Percentiles rank a stretch among this genome's conserved stretches.
Conservation (phyloP, 371 early-diverging fungal species). For the Mortierella sp. region DNA sequence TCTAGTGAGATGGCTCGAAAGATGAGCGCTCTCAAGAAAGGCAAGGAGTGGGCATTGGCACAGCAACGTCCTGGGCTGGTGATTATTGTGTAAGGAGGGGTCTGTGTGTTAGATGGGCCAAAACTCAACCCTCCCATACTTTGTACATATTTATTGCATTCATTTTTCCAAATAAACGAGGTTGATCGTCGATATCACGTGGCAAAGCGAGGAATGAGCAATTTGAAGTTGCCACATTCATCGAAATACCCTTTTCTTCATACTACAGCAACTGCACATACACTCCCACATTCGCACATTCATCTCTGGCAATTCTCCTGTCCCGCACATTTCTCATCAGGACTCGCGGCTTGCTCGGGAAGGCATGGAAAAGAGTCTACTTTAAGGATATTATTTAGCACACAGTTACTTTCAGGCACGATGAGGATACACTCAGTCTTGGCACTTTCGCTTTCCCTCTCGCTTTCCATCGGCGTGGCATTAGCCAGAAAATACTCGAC, state of each 20-base stretch:
- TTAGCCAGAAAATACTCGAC: constrained; percentile 44
- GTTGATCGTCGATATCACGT: neutral
- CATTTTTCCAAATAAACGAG: neutral
- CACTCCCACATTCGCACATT: too few species aligned
- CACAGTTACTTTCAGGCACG: neutral
- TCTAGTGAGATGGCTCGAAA: constrained; percentile 29
- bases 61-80: constrained; percentile 51
- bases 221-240: too few species aligned
- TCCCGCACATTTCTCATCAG: too few species aligned
- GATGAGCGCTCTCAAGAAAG: constrained; percentile 40
- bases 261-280: too few species aligned
- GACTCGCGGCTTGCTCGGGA: too few species aligned
- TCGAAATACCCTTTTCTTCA: too few species aligned
- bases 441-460: constrained; percentile 34
- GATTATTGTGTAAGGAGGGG: constrained; percentile 34
- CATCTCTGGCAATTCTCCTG: too few species aligned
- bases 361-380: too few species aligned
- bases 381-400: too few species aligned
- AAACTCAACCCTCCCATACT: neutral
- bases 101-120: neutral
- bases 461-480: constrained; percentile 14
- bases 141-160: neutral
- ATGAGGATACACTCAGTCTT: constrained; percentile 42
- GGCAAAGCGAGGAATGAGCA: neutral
- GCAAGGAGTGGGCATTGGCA: constrained; percentile 52